phyloP scores from a whole-genome alignment of 495 filamentous ascomycete genomes.

The Neurospora sp. region DNA sequence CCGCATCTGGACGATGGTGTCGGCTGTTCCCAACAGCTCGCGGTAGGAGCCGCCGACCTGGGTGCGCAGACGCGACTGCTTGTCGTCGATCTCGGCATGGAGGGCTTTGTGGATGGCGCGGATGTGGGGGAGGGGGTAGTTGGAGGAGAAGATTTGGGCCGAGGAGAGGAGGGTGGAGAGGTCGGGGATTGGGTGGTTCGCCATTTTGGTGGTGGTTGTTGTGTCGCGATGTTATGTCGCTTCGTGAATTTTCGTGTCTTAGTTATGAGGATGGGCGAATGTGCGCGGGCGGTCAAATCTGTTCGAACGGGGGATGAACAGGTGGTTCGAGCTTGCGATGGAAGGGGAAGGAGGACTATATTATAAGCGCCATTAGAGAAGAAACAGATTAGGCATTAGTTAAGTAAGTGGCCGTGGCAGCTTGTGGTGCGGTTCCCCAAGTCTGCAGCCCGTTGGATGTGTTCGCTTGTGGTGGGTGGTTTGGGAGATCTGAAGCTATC shows the following conservation, averaged over 20 bases:
- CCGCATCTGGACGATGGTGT: conserved; percentile 85
- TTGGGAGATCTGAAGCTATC: not conserved
- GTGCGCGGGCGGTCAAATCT: not conserved
- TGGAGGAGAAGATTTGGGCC: conserved; percentile 66
- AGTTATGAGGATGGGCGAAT: not conserved
- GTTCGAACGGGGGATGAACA: not conserved
- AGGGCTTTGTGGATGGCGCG: conserved; percentile 46
- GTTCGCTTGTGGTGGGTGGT: not conserved
- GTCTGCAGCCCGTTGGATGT: not conserved
- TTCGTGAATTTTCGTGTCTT: too few relatives aligned
- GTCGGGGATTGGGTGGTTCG: conserved; percentile 21
- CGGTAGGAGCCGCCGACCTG: conserved; percentile 92
- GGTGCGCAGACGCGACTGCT: conserved; percentile 76
- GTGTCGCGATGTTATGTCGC: not conserved
- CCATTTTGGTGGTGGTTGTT: conserved; percentile 10
- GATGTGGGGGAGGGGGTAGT: conserved; percentile 51
- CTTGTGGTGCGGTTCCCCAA: not conserved
- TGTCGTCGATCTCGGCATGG: conserved; percentile 54
- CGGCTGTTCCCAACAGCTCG: conserved; percentile 84
- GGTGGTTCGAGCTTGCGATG: not conserved
- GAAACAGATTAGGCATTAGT: not conserved
- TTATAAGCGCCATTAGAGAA: not conserved
- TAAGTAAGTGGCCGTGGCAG: not conserved
- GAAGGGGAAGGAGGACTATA: not conserved
- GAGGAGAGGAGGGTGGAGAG: conserved; percentile 48